Percentiles rank a stretch among this genome's conserved stretches.
Conservation (phyloP, 225 moss, liverwort and hornwort species). For the Anthoceros angustus region DNA sequence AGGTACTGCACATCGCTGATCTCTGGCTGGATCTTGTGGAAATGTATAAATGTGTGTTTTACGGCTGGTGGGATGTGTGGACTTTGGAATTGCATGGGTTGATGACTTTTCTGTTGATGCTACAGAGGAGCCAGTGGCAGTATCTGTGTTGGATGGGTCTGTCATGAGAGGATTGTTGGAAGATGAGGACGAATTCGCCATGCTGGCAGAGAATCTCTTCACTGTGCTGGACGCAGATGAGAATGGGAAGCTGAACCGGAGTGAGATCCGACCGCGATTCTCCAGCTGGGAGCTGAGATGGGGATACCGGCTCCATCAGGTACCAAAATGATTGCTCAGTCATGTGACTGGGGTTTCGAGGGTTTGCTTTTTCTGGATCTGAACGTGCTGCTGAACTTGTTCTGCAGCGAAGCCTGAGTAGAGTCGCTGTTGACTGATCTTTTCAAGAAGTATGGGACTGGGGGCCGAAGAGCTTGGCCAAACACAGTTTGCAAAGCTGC, state of each 20-base stretch:
- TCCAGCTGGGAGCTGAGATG: constrained; percentile 81
- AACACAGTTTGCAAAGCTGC: constrained; percentile 75
- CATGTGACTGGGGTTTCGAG: not conserved
- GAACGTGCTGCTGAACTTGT: not conserved
- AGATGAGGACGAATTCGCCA: constrained; percentile 93
- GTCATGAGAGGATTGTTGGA: constrained; percentile 64
- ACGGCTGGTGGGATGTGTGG: constrained; percentile 17
- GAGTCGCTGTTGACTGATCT: constrained; percentile 61
- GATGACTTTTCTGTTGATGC: constrained; percentile 8
- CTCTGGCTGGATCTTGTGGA: constrained; percentile 11
- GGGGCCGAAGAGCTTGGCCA: constrained; percentile 81
- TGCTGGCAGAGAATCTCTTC: constrained; percentile 76
- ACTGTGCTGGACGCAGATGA: constrained; percentile 80
- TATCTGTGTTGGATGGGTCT: constrained; percentile 73
- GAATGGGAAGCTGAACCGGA: constrained; percentile 85
- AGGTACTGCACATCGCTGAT: constrained; percentile 16
- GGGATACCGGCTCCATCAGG: constrained; percentile 85
- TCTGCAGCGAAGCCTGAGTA: constrained; percentile 70
- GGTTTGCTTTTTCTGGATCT: constrained; percentile 10
- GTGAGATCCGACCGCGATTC: constrained; percentile 80
- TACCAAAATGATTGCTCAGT: constrained; percentile 8
- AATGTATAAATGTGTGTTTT: constrained; percentile 19
- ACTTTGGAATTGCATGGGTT: constrained; percentile 13
- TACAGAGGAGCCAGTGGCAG: constrained; percentile 75
- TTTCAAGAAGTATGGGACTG: constrained; percentile 45